Conservation (phyloP, 2,329 filamentous ascomycete species). For the Tolypocladium endophyticum region DNA sequence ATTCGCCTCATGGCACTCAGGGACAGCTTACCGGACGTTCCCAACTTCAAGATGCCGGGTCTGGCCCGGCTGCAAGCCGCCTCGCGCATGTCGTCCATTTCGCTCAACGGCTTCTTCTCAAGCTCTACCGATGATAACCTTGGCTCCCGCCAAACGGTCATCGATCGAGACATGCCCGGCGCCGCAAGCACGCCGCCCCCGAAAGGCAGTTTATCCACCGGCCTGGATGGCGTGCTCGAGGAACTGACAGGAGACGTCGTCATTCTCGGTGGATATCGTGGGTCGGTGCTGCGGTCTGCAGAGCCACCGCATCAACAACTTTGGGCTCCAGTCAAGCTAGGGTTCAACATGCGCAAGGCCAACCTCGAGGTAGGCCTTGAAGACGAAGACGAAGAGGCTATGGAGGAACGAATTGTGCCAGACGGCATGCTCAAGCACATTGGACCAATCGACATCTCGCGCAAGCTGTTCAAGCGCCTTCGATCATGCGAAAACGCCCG, state of each 20-base stretch:
- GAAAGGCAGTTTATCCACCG: conserved; percentile 9
- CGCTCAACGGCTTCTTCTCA: conserved; percentile 19
- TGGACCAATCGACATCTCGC: conserved; percentile 82
- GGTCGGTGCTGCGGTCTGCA: conserved; percentile 78
- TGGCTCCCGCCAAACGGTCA: conserved; percentile 13
- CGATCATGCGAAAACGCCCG: conserved; percentile 63
- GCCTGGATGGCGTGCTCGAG: conserved; percentile 48
- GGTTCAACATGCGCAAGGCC: conserved; percentile 81
- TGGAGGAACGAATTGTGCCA: conserved; percentile 73
- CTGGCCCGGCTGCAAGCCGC: conserved; percentile 40
- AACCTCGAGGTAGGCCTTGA: conserved; percentile 80
- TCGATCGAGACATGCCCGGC: conserved; percentile 4
- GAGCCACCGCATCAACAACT: conserved; percentile 75
- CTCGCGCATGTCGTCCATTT: conserved; percentile 18
- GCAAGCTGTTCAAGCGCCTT: conserved; percentile 68
- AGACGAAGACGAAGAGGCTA: conserved; percentile 70
- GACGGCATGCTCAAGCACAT: conserved; percentile 87
- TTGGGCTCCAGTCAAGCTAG: conserved; percentile 91
- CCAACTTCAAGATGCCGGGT: conserved; percentile 62
- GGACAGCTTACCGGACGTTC: conserved; percentile 72
- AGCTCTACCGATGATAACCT: conserved; percentile 12
- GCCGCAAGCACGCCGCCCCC: not conserved
- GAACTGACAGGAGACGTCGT: conserved; percentile 75
- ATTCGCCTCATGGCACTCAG: conserved; percentile 82
- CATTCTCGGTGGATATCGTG: conserved; percentile 80